phyloP scores from a whole-genome alignment of 139 green algal genomes.

The Chlamydomonas sp. region DNA sequence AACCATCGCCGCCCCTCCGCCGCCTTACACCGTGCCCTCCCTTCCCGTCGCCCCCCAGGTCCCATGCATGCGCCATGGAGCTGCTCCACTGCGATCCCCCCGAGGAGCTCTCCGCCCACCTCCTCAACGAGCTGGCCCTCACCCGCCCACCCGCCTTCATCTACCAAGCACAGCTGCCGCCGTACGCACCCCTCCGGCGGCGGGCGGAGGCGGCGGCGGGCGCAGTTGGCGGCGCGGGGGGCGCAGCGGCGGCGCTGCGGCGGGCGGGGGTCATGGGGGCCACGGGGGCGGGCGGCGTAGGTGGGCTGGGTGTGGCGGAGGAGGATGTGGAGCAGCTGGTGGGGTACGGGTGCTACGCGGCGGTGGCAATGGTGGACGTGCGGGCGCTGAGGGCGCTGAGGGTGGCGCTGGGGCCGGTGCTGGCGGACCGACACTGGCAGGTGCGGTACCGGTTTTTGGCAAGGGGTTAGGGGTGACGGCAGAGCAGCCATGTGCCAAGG shows the following conservation, averaged over 20 bases:
- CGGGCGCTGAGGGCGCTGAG: conserved; percentile 48
- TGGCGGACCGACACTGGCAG: conserved; percentile 53
- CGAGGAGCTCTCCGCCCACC: conserved; percentile 7
- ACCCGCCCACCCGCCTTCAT: conserved; percentile 47
- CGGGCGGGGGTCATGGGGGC: not conserved
- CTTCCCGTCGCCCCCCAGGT: not conserved
- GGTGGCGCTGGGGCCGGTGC: conserved; percentile 20
- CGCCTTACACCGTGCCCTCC: not conserved
- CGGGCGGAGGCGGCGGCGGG: not conserved
- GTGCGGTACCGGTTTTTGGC: not conserved
- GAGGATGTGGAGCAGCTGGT: conserved; percentile 5
- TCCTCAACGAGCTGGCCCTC: conserved; percentile 54
- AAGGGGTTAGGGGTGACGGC: no score
- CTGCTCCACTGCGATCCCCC: conserved; percentile 43
- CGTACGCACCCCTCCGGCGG: not conserved
- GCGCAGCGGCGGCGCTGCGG: not conserved
- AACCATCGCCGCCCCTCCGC: not conserved
- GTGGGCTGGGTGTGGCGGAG: not conserved
- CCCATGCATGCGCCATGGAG: conserved; percentile 41
- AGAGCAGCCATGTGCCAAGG: no score
- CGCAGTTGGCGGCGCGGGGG: not conserved
- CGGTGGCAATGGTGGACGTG: conserved; percentile 42
- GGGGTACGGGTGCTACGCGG: conserved; percentile 59
- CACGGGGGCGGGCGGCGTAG: not conserved
- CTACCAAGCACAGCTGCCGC: conserved; percentile 42